A percentile compares a stretch with the other conserved stretches of the same genome.
phyloP scores from a whole-genome alignment of 495 filamentous ascomycete genomes.

The Lindgomyces ingoldianus region DNA sequence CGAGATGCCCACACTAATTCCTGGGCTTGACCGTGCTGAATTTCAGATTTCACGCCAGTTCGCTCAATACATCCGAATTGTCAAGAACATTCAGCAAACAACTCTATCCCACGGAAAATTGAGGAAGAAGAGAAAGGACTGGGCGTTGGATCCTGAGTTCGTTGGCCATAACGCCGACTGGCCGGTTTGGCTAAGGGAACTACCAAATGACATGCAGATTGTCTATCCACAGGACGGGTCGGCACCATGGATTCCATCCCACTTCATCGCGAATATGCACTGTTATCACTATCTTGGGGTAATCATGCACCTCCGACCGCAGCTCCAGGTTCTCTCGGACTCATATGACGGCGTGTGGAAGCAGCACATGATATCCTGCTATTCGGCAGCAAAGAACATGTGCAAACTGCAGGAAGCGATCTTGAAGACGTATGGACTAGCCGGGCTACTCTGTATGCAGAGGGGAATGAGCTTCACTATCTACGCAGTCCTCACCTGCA shows the following conservation, averaged over 20 bases:
- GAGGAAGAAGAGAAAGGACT: constrained; percentile 77
- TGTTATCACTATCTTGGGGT: constrained; percentile 86
- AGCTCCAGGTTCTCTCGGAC: constrained; percentile 69
- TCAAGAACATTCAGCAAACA: constrained; percentile 76
- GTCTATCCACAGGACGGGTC: constrained; percentile 76
- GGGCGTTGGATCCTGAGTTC: constrained; percentile 85
- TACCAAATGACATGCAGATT: constrained; percentile 79
- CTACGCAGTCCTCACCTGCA: constrained; percentile 87
- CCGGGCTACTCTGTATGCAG: constrained; percentile 88
- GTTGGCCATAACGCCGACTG: constrained; percentile 74
- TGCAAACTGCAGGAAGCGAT: constrained; percentile 91
- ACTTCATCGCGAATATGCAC: constrained; percentile 91
- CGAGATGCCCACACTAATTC: constrained; percentile 59
- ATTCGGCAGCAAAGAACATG: constrained; percentile 81
- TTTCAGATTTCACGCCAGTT: constrained; percentile 78
- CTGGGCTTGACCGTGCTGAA: constrained; percentile 75
- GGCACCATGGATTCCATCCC: constrained; percentile 81
- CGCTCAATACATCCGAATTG: constrained; percentile 72
- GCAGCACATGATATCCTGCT: constrained; percentile 81
- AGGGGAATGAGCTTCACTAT: constrained; percentile 95
- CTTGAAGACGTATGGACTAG: constrained; percentile 71
- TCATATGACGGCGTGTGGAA: constrained; percentile 83
- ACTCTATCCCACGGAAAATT: constrained; percentile 73
- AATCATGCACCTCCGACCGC: constrained; percentile 87
- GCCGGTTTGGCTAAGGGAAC: constrained; percentile 69